These are phyloP conservation scores for Hymenoscyphus fraxineus DNA, from an alignment of 2,329 filamentous ascomycete genomes.

Conservation along the genomic window DNA sequence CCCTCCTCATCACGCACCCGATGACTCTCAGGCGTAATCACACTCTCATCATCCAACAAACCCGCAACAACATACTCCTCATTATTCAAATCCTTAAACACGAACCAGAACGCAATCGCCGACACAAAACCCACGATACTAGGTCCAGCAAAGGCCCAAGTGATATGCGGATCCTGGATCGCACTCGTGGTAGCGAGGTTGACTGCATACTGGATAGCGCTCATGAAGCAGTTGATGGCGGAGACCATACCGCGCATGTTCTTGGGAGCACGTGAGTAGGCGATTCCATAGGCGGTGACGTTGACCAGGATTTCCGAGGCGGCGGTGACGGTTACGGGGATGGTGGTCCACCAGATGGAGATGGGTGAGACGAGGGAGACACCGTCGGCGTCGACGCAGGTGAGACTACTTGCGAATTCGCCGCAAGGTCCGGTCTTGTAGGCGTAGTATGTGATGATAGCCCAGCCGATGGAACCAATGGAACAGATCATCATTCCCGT, in stretches of 20 bases:
- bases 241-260: constrained; percentile 51
- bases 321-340: constrained; percentile 48
- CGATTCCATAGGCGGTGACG: constrained; percentile 49
- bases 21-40: not conserved
- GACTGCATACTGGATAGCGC: constrained; percentile 44
- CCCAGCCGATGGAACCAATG: constrained; percentile 54
- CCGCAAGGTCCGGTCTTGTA: constrained; percentile 62
- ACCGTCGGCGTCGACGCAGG: constrained; percentile 26
- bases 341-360: constrained; percentile 54
- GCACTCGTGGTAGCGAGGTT: constrained; percentile 44
- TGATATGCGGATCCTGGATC: constrained; percentile 47
- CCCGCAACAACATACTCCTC: constrained; percentile 39
- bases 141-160: constrained; percentile 48
- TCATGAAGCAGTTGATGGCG: constrained; percentile 47
- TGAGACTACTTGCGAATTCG: constrained; percentile 28
- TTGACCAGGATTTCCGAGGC: constrained; percentile 51
- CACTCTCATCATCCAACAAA: not conserved
- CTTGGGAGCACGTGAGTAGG: constrained; percentile 47
- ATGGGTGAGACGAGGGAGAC: constrained; percentile 34
- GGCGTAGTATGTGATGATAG: constrained; percentile 57
- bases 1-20: not conserved
- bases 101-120: constrained; percentile 44
- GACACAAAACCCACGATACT: constrained; percentile 45
- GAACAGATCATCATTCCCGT: constrained; percentile 64
- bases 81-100: constrained; percentile 45